phyloP scores from a whole-genome alignment of 179 eudicot genomes.

The Monotropa hypopitys region DNA sequence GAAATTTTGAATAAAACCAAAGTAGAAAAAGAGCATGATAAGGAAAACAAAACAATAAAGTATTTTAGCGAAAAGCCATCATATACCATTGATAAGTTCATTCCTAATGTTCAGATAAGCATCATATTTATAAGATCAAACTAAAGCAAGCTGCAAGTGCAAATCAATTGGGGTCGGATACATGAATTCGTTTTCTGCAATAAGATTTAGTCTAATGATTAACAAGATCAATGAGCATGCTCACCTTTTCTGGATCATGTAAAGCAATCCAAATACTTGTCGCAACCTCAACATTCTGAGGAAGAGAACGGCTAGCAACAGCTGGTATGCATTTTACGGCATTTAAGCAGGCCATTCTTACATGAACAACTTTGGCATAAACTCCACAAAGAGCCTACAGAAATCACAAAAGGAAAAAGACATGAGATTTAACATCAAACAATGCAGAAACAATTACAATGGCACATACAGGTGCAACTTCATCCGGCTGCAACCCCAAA shows the following conservation, averaged over 20 bases:
- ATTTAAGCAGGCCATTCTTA: conserved; percentile 85
- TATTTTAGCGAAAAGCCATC: not conserved
- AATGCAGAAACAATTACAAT: not conserved
- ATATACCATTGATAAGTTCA: not conserved
- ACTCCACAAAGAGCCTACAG: conserved; percentile 76
- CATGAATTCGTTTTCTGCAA: too few species aligned
- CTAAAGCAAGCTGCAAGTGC: too few species aligned
- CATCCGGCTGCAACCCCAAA: conserved; percentile 71
- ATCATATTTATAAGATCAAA: not conserved
- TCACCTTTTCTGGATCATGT: conserved; percentile 95
- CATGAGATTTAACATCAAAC: not conserved
- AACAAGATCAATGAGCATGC: not conserved
- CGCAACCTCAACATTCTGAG: conserved; percentile 71
- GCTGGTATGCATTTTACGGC: conserved; percentile 94
- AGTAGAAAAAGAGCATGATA: not conserved
- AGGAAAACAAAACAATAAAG: not conserved
- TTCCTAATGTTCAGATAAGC: not conserved
- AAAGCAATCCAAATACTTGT: conserved; percentile 92
- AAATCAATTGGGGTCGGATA: too few species aligned
- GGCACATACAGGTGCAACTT: conserved; percentile 69
- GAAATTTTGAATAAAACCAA: not conserved
- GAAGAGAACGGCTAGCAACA: conserved; percentile 64
- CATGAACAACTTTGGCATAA: conserved; percentile 88
- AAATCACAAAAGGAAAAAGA: conserved; percentile 9
- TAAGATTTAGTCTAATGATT: not conserved